Conservation (phyloP, 164 flowering plant genomes). For the Litsea cubeba region DNA sequence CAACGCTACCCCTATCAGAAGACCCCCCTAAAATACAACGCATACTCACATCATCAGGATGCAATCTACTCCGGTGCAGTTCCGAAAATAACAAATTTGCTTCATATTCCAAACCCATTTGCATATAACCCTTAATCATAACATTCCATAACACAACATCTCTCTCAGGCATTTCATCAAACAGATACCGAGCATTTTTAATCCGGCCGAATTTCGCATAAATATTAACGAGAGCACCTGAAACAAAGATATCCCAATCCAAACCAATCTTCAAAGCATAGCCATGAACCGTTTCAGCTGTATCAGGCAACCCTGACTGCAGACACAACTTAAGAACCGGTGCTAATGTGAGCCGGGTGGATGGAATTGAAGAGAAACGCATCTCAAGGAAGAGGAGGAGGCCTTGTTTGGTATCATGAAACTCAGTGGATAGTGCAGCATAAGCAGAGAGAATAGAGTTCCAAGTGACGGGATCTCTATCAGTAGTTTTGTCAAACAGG, state of each 20-base stretch:
- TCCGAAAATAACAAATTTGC: slow-evolving; percentile 27
- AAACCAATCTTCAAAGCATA: slow-evolving; percentile 40
- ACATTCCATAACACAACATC: slow-evolving; percentile 55
- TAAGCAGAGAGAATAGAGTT: slow-evolving; percentile 49
- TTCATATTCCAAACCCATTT: slow-evolving; percentile 26
- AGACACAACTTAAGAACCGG: slow-evolving; percentile 46
- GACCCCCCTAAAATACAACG: slow-evolving; percentile 27
- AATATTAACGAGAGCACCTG: slow-evolving; percentile 42
- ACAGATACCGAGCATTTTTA: slow-evolving; percentile 29
- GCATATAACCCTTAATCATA: slow-evolving; percentile 40
- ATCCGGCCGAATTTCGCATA: slow-evolving; percentile 32
- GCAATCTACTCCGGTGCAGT: slow-evolving; percentile 39
- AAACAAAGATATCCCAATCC: slow-evolving; percentile 39
- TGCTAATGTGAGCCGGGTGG: slow-evolving; percentile 35
- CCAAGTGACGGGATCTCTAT: slow-evolving; percentile 44
- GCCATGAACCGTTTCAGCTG: slow-evolving; percentile 42
- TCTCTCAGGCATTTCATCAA: slow-evolving; percentile 34
- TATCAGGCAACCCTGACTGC: slow-evolving; percentile 17
- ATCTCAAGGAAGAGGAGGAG: slow-evolving; percentile 28
- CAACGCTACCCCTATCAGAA: slow-evolving; percentile 19
- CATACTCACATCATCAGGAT: slow-evolving; percentile 32
- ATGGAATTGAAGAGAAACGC: slow-evolving; percentile 10
- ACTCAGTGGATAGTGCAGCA: slow-evolving; percentile 17
- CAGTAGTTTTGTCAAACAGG: slow-evolving; percentile 37
- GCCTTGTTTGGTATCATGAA: slow-evolving; percentile 24